Conservation (phyloP, 1,284 basidiomycete species). For the Sporisorium iseilematis-ciliati region DNA sequence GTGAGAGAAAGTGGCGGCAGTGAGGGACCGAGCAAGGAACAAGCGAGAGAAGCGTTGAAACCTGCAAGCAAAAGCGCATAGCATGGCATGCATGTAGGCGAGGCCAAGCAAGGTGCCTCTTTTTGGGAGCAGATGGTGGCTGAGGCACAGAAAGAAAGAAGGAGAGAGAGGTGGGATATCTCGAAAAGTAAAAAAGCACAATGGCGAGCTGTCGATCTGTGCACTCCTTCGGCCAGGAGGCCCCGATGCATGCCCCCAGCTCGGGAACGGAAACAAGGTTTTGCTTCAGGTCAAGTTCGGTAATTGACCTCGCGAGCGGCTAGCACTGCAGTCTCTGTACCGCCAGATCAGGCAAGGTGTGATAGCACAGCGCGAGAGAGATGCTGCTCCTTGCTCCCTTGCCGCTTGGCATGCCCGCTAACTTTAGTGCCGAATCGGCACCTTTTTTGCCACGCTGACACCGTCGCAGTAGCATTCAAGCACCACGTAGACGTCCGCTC, state of each 20-base stretch:
- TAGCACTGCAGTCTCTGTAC: neutral
- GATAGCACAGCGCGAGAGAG: neutral
- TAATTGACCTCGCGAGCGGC: neutral
- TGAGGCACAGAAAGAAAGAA: slow-evolving; percentile 9
- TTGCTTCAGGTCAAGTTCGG: neutral
- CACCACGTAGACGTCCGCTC: no score
- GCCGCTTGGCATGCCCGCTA: slow-evolving; percentile 27
- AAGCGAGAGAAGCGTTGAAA: slow-evolving; percentile 2
- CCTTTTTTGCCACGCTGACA: no score
- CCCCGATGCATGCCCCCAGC: slow-evolving; percentile 12
- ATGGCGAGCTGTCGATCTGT: slow-evolving; percentile 7
- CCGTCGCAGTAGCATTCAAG: no score
- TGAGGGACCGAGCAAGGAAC: neutral
- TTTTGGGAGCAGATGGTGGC: neutral
- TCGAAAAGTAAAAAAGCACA: neutral
- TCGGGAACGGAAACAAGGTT: slow-evolving; percentile 4
- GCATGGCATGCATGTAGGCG: slow-evolving; percentile 4
- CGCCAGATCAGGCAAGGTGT: neutral
- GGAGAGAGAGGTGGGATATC: neutral
- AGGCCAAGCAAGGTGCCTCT: slow-evolving; percentile 4
- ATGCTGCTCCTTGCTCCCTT: slow-evolving; percentile 11
- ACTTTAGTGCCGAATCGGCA: slow-evolving; percentile 3
- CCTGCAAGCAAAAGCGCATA: neutral
- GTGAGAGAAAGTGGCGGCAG: neutral
- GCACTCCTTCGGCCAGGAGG: slow-evolving; percentile 14